phyloP scores from a whole-genome alignment of 1,284 basidiomycete species.

The Boletellus deceptivus region DNA sequence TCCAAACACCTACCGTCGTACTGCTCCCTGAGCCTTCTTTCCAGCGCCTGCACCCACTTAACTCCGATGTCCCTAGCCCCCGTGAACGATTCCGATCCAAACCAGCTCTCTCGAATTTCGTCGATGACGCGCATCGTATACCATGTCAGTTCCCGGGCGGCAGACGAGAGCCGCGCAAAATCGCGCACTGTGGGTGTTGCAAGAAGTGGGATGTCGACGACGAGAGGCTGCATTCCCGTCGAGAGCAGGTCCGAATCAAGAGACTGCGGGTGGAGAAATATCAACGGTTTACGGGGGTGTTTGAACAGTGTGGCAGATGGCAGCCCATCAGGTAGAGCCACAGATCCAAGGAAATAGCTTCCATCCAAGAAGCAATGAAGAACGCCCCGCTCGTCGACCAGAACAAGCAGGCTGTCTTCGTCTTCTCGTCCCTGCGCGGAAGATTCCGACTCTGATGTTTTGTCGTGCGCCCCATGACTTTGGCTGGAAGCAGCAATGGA shows the following conservation, averaged over 20 bases:
- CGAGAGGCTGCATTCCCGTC: conserved; percentile 46
- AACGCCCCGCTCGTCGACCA: conserved; percentile 55
- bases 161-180: conserved; percentile 66
- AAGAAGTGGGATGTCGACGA: conserved; percentile 58
- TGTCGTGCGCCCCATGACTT: conserved; percentile 30
- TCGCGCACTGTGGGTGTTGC: conserved; percentile 55
- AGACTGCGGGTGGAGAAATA: conserved; percentile 47
- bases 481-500: conserved; percentile 51
- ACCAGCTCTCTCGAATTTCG: conserved; percentile 71
- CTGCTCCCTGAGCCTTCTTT: conserved; percentile 58
- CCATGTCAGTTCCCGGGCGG: conserved; percentile 67
- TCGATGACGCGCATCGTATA: conserved; percentile 66
- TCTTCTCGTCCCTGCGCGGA: conserved; percentile 32
- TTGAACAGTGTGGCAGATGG: conserved; percentile 48
- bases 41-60: conserved; percentile 66
- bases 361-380: conserved; percentile 76
- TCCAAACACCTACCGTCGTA: conserved; percentile 55
- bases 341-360: conserved; percentile 70
- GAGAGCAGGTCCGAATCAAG: conserved; percentile 21
- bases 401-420: conserved; percentile 62
- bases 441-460: conserved; percentile 16
- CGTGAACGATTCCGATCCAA: conserved; percentile 59
- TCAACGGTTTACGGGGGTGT: conserved; percentile 42
- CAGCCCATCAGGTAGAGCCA: conserved; percentile 38
- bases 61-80: conserved; percentile 72